Percentiles rank a stretch among this genome's conserved stretches.
Evolutionary conservation across 805 yeast species (phyloP).

Genomic region (Wickerhamiella azyma): DNA sequence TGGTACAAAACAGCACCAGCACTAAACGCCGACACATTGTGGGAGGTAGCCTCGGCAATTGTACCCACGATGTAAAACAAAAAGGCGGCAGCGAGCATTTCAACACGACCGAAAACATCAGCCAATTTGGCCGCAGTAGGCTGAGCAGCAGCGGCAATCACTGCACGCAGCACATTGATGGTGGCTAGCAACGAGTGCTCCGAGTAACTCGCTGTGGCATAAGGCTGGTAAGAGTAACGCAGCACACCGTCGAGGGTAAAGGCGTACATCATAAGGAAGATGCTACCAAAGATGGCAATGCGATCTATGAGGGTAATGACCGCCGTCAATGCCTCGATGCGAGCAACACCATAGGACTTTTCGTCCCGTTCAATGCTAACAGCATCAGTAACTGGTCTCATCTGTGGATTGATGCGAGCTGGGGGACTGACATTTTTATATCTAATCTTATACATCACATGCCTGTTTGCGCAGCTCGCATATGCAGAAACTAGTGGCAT

Average conservation of each 20-base stretch:
- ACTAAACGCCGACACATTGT: constrained; percentile 42
- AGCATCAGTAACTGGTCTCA: neutral
- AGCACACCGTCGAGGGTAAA: constrained; percentile 49
- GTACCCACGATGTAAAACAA: constrained; percentile 51
- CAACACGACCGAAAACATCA: constrained; percentile 54
- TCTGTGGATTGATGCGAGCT: neutral
- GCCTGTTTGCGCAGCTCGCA: neutral
- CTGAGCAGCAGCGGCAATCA: constrained; percentile 54
- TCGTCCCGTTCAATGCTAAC: neutral
- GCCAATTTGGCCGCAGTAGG: constrained; percentile 50
- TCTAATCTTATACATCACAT: neutral
- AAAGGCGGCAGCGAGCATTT: constrained; percentile 35
- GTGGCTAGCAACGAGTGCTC: constrained; percentile 45
- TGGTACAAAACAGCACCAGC: constrained; percentile 49
- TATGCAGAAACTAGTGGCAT: neutral
- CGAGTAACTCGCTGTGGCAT: constrained; percentile 42
- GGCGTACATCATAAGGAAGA: constrained; percentile 43
- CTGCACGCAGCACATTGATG: constrained; percentile 38
- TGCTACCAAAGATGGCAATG: constrained; percentile 32
- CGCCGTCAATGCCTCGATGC: constrained; percentile 39
- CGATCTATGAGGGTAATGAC: constrained; percentile 33
- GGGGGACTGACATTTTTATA: neutral
- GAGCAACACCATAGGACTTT: constrained; percentile 35
- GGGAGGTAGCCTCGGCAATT: constrained; percentile 47
- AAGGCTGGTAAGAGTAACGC: constrained; percentile 39